phyloP scores from a whole-genome alignment of 805 yeast genomes.

The Ascoidea asiatica region DNA sequence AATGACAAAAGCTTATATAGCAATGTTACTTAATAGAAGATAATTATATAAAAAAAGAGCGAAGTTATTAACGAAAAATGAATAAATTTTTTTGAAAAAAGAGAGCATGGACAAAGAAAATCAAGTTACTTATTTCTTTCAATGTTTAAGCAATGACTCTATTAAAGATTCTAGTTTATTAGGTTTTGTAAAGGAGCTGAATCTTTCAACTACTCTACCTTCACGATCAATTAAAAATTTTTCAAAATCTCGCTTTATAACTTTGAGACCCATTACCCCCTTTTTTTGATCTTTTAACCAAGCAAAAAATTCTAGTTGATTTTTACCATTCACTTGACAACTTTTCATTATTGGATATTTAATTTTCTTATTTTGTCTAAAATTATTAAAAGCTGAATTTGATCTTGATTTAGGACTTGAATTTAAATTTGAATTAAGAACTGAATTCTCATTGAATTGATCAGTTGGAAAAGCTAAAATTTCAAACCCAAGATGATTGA shows the following conservation, averaged over 20 bases:
- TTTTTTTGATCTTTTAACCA: constrained; percentile 52
- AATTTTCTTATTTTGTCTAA: constrained; percentile 46
- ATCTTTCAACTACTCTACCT: constrained; percentile 46
- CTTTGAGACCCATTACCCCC: constrained; percentile 55
- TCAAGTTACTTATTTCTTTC: not conserved
- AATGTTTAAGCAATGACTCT: not conserved
- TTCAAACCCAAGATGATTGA: constrained; percentile 41
- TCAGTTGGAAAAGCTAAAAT: constrained; percentile 73
- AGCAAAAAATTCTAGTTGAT: constrained; percentile 55
- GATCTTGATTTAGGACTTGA: not conserved
- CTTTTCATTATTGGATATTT: constrained; percentile 72
- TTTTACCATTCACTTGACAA: constrained; percentile 66
- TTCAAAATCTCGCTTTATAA: constrained; percentile 71
- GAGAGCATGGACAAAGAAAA: not conserved
- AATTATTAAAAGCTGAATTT: too few relatives aligned
- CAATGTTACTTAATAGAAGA: too few relatives aligned
- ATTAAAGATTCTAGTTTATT: not conserved
- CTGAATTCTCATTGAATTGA: constrained; percentile 39
- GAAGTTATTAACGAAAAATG: too few relatives aligned
- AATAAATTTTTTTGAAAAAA: too few relatives aligned
- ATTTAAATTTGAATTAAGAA: constrained; percentile 6
- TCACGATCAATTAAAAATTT: constrained; percentile 47
- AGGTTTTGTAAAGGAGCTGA: constrained; percentile 3
- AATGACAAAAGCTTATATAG: too few relatives aligned
- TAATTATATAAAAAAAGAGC: too few relatives aligned